Conservation (phyloP, 164 flowering plant species). For the Umbellularia californica region DNA sequence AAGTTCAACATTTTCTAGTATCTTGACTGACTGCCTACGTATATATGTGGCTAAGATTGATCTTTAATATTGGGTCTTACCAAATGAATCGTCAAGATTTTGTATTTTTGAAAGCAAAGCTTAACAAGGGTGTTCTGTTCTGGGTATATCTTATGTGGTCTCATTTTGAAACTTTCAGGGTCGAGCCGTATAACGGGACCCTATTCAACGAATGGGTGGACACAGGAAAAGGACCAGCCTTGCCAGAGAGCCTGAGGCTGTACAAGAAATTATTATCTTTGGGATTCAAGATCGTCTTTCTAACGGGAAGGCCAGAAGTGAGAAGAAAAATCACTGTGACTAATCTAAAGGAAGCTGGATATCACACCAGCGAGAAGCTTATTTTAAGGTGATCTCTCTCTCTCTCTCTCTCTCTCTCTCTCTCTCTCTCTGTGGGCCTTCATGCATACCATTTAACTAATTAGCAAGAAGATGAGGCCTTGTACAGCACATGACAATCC, state of each 20-base stretch:
- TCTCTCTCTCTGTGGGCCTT: no score
- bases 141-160: not conserved
- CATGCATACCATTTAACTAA: no score
- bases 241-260: conserved; percentile 34
- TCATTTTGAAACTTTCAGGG: conserved; percentile 18
- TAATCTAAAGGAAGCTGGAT: conserved; percentile 17
- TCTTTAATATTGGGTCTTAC: no score
- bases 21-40: not conserved
- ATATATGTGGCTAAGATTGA: no score
- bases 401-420: not conserved
- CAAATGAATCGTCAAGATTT: no score
- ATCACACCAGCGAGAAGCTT: not conserved
- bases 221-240: conserved; percentile 34
- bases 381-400: not conserved
- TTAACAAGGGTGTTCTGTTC: not conserved
- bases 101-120: not conserved
- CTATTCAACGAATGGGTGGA: conserved; percentile 29
- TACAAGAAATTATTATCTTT: conserved; percentile 34
- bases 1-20: not conserved
- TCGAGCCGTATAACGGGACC: conserved; percentile 25
- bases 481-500: no score
- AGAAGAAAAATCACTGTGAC: conserved; percentile 13
- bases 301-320: conserved; percentile 36
- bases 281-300: conserved; percentile 37
- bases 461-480: no score